Percentiles rank a stretch among this genome's conserved stretches.
Conservation (phyloP, 192 early-diverging fungal species). For the Diversispora epigaea region DNA sequence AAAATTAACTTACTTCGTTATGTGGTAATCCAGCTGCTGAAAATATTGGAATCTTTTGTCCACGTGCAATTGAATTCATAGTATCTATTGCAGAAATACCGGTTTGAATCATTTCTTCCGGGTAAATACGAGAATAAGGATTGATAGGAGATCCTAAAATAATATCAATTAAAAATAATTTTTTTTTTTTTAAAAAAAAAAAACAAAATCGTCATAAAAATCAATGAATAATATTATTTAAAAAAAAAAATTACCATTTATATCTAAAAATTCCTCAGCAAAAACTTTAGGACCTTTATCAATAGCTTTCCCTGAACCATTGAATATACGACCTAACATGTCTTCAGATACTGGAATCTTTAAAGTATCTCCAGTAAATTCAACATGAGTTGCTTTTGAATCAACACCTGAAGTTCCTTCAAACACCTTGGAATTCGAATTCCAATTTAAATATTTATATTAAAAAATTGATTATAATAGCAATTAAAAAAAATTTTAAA, state of each 20-base stretch:
- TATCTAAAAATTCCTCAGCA: conserved; percentile 98
- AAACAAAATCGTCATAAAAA: neutral
- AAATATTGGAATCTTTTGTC: conserved; percentile 99
- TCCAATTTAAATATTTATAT: no score
- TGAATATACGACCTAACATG: conserved; percentile 98
- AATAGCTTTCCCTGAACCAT: conserved; percentile 98
- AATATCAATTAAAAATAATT: neutral
- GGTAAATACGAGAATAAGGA: conserved; percentile 98
- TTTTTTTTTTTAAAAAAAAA: no score
- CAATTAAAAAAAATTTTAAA: neutral
- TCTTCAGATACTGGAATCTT: conserved; percentile 99
- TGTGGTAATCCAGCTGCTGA: conserved; percentile 97
- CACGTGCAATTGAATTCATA: conserved; percentile 99
- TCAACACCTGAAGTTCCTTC: conserved; percentile 97
- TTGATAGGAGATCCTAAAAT: conserved; percentile 89
- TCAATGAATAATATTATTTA: neutral
- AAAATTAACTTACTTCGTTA: conserved; percentile 72
- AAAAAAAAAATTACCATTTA: conserved; percentile 59
- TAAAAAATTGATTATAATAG: neutral
- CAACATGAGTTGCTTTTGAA: conserved; percentile 91
- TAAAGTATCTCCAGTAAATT: conserved; percentile 93
- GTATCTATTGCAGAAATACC: conserved; percentile 99
- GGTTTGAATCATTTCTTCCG: conserved; percentile 99
- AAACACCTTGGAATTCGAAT: conserved; percentile 65
- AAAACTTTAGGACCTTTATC: conserved; percentile 99